Evolutionary conservation across 2,329 filamentous ascomycete species (phyloP).

Genomic region (Trichoderma sp.): DNA sequence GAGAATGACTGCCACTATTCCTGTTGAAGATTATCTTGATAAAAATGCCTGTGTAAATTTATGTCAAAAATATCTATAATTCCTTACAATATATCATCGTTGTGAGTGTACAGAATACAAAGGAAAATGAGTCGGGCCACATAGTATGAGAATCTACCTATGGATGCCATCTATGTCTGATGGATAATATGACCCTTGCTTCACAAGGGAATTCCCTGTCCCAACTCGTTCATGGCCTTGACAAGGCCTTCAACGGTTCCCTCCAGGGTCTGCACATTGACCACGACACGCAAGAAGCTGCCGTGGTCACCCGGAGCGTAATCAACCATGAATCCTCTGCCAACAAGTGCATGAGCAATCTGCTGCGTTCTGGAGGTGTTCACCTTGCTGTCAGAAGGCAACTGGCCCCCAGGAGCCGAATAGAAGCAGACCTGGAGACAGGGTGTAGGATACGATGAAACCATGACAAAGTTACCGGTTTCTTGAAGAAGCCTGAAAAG

Average conservation of each 20-base stretch:
- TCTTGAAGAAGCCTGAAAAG: conserved; percentile 59
- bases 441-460: conserved; percentile 73
- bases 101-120: background rate
- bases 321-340: conserved; percentile 58
- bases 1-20: background rate
- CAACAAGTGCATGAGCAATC: conserved; percentile 48
- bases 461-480: conserved; percentile 62
- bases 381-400: conserved; percentile 41
- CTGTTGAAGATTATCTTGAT: background rate
- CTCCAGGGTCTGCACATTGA: conserved; percentile 54
- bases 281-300: conserved; percentile 58
- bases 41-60: background rate
- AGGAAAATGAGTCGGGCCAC: background rate
- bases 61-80: background rate
- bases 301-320: conserved; percentile 57
- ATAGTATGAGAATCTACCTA: background rate
- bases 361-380: conserved; percentile 50
- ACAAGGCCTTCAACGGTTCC: conserved; percentile 53
- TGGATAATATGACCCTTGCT: no score
- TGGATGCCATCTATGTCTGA: background rate
- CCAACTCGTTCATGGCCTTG: conserved; percentile 50
- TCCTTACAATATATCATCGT: background rate
- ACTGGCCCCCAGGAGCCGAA: conserved; percentile 57
- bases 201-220: conserved; percentile 25
- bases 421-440: conserved; percentile 97